Percentiles rank a stretch among this genome's conserved stretches.
Evolutionary conservation across 179 eudicot species (phyloP).

Genomic region (Spergularia azorica): DNA sequence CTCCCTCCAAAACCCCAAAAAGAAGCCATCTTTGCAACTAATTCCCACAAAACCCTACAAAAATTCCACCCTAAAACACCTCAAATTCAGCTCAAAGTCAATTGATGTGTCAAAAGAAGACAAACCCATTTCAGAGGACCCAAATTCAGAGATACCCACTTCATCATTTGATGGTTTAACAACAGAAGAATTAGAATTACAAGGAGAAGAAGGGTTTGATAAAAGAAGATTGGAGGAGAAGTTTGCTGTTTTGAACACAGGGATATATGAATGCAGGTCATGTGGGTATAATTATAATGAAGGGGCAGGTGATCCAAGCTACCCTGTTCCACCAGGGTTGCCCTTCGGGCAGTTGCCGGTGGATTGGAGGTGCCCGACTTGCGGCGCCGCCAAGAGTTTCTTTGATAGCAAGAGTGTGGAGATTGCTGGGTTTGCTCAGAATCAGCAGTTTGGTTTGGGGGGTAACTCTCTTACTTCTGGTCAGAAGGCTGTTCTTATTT

Average conservation of each 20-base stretch:
- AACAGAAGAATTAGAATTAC: too few species aligned
- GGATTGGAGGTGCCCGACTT: conserved; percentile 96
- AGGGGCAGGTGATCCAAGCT: conserved; percentile 73
- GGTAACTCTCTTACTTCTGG: conserved; percentile 90
- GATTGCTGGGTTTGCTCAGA: conserved; percentile 97
- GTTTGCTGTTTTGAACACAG: conserved; percentile 89
- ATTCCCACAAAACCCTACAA: conserved; percentile 23
- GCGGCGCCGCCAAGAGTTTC: conserved; percentile 91
- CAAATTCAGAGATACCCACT: conserved; percentile 31
- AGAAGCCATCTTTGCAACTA: conserved; percentile 27
- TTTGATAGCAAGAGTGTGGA: conserved; percentile 96
- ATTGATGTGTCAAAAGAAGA: conserved; percentile 86
- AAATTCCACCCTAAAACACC: conserved; percentile 20
- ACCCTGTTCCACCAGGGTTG: conserved; percentile 86
- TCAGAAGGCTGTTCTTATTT: conserved; percentile 86
- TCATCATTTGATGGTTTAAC: conserved; percentile 10
- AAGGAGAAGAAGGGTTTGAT: conserved; percentile 29
- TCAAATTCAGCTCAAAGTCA: conserved; percentile 40
- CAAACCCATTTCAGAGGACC: conserved; percentile 55
- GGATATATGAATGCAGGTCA: conserved; percentile 85
- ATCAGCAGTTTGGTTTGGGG: conserved; percentile 94
- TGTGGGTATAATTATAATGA: conserved; percentile 82
- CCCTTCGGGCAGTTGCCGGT: conserved; percentile 77
- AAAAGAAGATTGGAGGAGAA: conserved; percentile 71
- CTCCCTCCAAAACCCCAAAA: conserved; percentile 40